Percentiles rank a stretch among this genome's conserved stretches.
Evolutionary conservation across 768 basidiomycete genomes (phyloP).

Genomic region (Mycena galopus): DNA sequence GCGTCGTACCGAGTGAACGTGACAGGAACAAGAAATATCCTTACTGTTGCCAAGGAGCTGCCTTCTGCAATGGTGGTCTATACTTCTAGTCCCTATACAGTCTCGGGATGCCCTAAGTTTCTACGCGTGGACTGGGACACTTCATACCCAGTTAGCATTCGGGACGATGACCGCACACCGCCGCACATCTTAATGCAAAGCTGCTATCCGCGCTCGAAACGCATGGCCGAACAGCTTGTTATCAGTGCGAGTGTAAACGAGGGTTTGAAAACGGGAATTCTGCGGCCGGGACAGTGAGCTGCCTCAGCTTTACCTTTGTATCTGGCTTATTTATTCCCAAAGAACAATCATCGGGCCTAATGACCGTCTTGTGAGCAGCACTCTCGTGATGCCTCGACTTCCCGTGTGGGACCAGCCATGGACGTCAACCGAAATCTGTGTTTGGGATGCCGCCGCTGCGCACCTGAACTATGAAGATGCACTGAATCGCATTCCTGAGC

Average conservation of each 20-base stretch:
- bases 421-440: conserved; percentile 47
- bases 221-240: conserved; percentile 65
- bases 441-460: conserved; percentile 52
- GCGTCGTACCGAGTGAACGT: conserved; percentile 65
- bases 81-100: conserved; percentile 59
- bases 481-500: conserved; percentile 38
- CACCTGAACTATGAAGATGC: conserved; percentile 50
- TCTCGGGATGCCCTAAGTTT: conserved; percentile 55
- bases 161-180: conserved; percentile 64
- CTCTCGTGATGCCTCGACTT: conserved; percentile 46
- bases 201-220: conserved; percentile 69
- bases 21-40: conserved; percentile 61
- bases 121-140: conserved; percentile 44
- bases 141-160: conserved; percentile 44
- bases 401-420: conserved; percentile 48
- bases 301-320: neutral
- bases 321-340: neutral
- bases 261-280: conserved; percentile 58
- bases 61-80: conserved; percentile 60
- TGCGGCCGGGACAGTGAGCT: conserved; percentile 50
- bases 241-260: conserved; percentile 63
- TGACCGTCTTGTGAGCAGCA: conserved; percentile 47
- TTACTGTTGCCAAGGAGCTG: conserved; percentile 56
- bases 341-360: conserved; percentile 52
- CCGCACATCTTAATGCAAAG: conserved; percentile 52